Evolutionary conservation across 78 protist genomes (phyloP).

Genomic region (Dictyostelium citrinum): DNA sequence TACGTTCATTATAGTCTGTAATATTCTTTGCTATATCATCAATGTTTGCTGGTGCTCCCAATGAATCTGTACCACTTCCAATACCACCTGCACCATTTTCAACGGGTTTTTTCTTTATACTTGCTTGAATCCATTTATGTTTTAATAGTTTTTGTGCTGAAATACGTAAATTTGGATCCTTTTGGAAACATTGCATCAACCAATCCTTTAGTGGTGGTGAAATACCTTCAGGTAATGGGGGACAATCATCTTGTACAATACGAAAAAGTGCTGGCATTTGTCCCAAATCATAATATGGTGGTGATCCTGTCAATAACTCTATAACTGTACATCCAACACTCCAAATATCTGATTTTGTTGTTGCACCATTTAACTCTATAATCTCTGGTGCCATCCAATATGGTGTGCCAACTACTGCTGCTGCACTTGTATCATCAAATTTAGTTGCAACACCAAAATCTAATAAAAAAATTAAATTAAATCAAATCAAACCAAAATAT

Average conservation of each 20-base stretch:
- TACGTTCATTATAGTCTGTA: constrained; percentile 68
- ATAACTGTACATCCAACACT: constrained; percentile 97
- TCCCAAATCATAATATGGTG: constrained; percentile 97
- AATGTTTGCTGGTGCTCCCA: constrained; percentile 55
- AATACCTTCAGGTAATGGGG: constrained; percentile 94
- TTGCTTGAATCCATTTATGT: constrained; percentile 88
- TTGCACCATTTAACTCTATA: constrained; percentile 82
- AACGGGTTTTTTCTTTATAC: constrained; percentile 17
- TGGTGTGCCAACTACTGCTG: constrained; percentile 94
- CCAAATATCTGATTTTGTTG: constrained; percentile 87
- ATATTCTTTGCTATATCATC: constrained; percentile 75
- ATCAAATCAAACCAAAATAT: too few relatives aligned
- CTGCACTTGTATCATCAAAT: constrained; percentile 73
- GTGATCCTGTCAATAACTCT: constrained; percentile 96
- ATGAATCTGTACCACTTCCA: background rate
- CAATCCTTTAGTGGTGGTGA: constrained; percentile 89
- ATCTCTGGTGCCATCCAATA: constrained; percentile 94
- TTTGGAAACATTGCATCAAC: constrained; percentile 91
- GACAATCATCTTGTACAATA: constrained; percentile 97
- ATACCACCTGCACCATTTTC: background rate
- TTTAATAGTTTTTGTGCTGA: constrained; percentile 86
- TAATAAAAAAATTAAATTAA: constrained; percentile 16
- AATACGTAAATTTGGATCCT: constrained; percentile 89
- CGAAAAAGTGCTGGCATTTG: constrained; percentile 97
- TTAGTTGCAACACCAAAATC: constrained; percentile 98